phyloP scores from a whole-genome alignment of 176 grass and related monocot species.

The Rhynchospora breviuscula region DNA sequence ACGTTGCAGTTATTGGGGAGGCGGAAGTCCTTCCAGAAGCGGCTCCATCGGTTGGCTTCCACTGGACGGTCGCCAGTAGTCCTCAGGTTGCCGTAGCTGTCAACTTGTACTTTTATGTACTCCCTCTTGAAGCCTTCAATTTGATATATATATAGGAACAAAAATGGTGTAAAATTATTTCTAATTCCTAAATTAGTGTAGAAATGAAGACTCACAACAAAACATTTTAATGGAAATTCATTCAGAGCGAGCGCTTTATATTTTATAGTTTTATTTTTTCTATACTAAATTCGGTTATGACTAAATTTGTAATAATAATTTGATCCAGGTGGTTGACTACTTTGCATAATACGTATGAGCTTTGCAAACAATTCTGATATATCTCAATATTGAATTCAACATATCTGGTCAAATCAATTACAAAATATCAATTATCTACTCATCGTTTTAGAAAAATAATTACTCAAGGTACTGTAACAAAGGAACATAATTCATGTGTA shows the following conservation, averaged over 20 bases:
- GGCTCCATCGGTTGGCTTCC: conserved; percentile 35
- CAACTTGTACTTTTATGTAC: conserved; percentile 54
- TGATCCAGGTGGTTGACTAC: background rate
- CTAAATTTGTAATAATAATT: background rate
- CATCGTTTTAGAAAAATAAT: background rate
- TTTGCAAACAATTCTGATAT: background rate
- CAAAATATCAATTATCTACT: background rate
- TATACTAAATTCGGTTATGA: background rate
- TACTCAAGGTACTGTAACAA: too few species aligned
- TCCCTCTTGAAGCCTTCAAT: conserved; percentile 62
- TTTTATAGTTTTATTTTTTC: too few species aligned
- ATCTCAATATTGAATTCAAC: background rate
- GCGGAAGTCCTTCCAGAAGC: conserved; percentile 48
- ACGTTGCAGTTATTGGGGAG: conserved; percentile 38
- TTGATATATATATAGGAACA: too few species aligned
- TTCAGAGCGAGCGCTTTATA: background rate
- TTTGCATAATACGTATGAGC: background rate
- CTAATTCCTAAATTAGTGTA: background rate
- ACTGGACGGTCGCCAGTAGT: conserved; percentile 30
- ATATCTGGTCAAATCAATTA: background rate
- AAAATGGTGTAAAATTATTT: too few species aligned
- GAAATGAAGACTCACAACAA: background rate
- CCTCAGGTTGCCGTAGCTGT: conserved; percentile 47
- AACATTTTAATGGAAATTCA: background rate
- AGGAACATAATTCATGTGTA: background rate